Percentiles rank a stretch among this genome's conserved stretches.
These are phyloP conservation scores for Penicillium sp. DNA, from an alignment of 2,329 filamentous ascomycete species.

Conservation along the genomic window DNA sequence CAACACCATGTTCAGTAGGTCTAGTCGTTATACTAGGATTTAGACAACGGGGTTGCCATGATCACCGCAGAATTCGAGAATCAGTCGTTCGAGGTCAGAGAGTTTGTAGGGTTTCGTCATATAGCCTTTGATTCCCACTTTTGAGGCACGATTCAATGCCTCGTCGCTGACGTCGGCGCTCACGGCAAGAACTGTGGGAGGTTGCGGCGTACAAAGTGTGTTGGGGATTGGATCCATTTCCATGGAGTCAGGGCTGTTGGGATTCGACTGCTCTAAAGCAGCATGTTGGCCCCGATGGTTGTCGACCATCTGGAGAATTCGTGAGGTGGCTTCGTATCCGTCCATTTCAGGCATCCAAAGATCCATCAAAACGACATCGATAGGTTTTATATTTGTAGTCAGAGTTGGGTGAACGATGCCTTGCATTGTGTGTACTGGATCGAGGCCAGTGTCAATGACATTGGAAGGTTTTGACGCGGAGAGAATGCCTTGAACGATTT, in stretches of 20 bases:
- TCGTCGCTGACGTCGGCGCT: constrained; percentile 66
- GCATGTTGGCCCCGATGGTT: constrained; percentile 30
- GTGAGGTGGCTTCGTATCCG: constrained; percentile 65
- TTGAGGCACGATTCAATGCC: constrained; percentile 58
- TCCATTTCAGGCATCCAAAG: constrained; percentile 75
- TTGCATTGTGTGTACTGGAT: constrained; percentile 7
- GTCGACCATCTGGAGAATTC: constrained; percentile 57
- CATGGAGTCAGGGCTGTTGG: constrained; percentile 16
- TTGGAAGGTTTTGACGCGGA: constrained; percentile 19
- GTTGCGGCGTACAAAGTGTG: constrained; percentile 35
- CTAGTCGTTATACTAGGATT: neutral
- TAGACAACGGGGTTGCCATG: constrained; percentile 2
- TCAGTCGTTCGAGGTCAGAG: constrained; percentile 60
- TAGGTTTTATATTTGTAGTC: constrained; percentile 38
- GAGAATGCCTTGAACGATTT: constrained; percentile 54
- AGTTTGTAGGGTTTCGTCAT: constrained; percentile 68
- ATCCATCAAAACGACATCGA: constrained; percentile 70
- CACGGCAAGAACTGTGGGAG: constrained; percentile 58
- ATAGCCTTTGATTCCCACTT: constrained; percentile 65
- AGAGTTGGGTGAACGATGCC: constrained; percentile 21
- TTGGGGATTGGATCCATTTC: constrained; percentile 14
- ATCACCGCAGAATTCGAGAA: constrained; percentile 48
- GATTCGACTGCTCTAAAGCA: constrained; percentile 9
- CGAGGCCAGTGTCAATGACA: constrained; percentile 17
- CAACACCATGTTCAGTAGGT: neutral